These are phyloP conservation scores for Gryganskiella cystojenkinii DNA, from an alignment of 192 early-diverging fungal species.

Conservation along the genomic window DNA sequence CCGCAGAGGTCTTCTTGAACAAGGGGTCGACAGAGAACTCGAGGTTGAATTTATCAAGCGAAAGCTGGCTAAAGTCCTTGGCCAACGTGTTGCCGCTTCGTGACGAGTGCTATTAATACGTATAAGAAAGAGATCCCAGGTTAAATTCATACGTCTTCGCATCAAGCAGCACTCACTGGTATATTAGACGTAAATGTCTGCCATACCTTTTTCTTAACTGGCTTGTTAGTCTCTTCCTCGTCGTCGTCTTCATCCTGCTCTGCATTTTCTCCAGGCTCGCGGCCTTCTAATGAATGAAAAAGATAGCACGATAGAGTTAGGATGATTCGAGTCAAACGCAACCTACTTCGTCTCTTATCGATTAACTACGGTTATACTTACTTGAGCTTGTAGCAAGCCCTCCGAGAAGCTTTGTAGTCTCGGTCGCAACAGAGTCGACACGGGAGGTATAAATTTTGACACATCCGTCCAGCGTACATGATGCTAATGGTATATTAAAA, in stretches of 20 bases:
- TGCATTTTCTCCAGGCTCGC: conserved; percentile 40
- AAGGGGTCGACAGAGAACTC: conserved; percentile 95
- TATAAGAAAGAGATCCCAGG: conserved; percentile 36
- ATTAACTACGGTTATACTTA: too few relatives aligned
- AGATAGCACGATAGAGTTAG: background rate
- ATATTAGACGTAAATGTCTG: background rate
- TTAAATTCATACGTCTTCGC: conserved; percentile 17
- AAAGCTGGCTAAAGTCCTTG: conserved; percentile 83
- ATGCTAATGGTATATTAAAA: conserved; percentile 62
- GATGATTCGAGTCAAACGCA: background rate
- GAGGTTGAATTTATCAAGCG: conserved; percentile 87
- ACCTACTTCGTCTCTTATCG: too few relatives aligned
- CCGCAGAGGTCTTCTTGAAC: conserved; percentile 97
- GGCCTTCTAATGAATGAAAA: conserved; percentile 4
- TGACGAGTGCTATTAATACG: conserved; percentile 42
- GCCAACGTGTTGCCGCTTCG: conserved; percentile 77
- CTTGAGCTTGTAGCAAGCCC: conserved; percentile 83
- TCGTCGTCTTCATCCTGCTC: conserved; percentile 58
- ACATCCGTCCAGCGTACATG: conserved; percentile 95
- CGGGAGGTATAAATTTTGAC: conserved; percentile 97
- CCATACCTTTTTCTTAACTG: conserved; percentile 54
- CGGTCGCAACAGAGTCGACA: conserved; percentile 96
- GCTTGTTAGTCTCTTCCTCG: conserved; percentile 56
- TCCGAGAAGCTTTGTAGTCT: conserved; percentile 89
- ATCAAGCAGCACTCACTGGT: background rate